Percentiles rank a stretch among this genome's conserved stretches.
phyloP scores from a whole-genome alignment of 2,329 filamentous ascomycete genomes.

The Talaromyces islandicus region DNA sequence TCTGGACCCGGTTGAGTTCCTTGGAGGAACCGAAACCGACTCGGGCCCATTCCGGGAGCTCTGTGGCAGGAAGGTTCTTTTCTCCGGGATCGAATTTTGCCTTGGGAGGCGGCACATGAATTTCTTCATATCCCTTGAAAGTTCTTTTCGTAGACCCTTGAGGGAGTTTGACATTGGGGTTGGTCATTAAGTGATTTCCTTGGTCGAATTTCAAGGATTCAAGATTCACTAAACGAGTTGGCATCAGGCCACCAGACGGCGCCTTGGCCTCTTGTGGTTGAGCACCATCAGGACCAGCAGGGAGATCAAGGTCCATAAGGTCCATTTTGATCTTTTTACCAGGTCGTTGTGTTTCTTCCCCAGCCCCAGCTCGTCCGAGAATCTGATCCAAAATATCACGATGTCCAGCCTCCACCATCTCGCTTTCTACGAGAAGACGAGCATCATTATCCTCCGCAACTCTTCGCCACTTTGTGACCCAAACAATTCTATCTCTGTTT shows the following conservation, averaged over 20 bases:
- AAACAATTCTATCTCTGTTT: slow-evolving; percentile 90
- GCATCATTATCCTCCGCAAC: slow-evolving; percentile 71
- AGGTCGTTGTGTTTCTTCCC: slow-evolving; percentile 52
- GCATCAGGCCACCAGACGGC: slow-evolving; percentile 72
- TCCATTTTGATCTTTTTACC: slow-evolving; percentile 80
- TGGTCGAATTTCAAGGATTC: slow-evolving; percentile 97
- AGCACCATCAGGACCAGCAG: slow-evolving; percentile 47
- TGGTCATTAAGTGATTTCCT: slow-evolving; percentile 99
- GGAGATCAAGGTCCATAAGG: slow-evolving; percentile 80
- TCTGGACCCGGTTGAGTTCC: slow-evolving; percentile 91
- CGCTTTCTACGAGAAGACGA: slow-evolving; percentile 71
- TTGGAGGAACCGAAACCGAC: slow-evolving; percentile 79
- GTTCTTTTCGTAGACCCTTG: slow-evolving; percentile 91
- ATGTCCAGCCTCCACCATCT: slow-evolving; percentile 86
- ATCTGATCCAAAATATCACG: slow-evolving; percentile 84
- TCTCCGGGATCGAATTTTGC: slow-evolving; percentile 76
- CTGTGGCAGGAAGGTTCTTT: slow-evolving; percentile 72
- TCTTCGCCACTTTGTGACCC: slow-evolving; percentile 82
- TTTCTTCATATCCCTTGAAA: slow-evolving; percentile 98
- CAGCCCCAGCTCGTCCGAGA: slow-evolving; percentile 58
- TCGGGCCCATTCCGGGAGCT: slow-evolving; percentile 89
- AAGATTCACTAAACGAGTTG: slow-evolving; percentile 81
- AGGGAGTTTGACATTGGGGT: slow-evolving; percentile 86
- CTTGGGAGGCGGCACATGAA: slow-evolving; percentile 91
- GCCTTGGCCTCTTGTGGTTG: slow-evolving; percentile 45